Conservation (phyloP, 345 rosid species). For the Eucalyptus cloeziana region DNA sequence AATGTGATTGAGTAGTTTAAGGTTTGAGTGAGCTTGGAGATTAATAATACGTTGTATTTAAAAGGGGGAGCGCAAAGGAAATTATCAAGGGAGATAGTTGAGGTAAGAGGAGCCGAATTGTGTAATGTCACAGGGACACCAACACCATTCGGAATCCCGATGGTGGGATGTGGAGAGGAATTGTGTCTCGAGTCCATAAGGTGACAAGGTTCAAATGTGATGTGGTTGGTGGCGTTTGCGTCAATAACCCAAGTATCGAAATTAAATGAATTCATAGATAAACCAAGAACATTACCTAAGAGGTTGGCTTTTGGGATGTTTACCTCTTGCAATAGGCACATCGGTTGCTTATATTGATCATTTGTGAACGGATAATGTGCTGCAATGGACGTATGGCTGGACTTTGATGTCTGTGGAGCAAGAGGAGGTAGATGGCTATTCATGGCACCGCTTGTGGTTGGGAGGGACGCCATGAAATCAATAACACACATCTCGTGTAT, state of each 20-base stretch:
- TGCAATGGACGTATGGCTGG: rapidly evolving
- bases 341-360: neutral
- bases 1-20: neutral
- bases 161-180: neutral
- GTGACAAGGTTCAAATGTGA: neutral
- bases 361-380: neutral
- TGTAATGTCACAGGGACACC: neutral
- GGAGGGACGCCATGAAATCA: neutral
- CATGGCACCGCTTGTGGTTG: neutral
- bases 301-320: neutral
- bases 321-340: neutral
- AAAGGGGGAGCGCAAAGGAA: neutral
- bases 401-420: neutral
- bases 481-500: neutral
- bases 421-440: neutral
- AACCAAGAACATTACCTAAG: neutral
- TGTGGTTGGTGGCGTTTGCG: neutral
- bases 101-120: neutral
- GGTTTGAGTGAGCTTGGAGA: neutral
- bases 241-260: neutral
- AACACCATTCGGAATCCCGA: neutral
- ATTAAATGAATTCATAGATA: neutral
- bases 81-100: neutral
- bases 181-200: neutral
- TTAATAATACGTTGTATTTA: neutral